phyloP scores from a whole-genome alignment of 805 yeast genomes.

The Ogataea paradorogensis region DNA sequence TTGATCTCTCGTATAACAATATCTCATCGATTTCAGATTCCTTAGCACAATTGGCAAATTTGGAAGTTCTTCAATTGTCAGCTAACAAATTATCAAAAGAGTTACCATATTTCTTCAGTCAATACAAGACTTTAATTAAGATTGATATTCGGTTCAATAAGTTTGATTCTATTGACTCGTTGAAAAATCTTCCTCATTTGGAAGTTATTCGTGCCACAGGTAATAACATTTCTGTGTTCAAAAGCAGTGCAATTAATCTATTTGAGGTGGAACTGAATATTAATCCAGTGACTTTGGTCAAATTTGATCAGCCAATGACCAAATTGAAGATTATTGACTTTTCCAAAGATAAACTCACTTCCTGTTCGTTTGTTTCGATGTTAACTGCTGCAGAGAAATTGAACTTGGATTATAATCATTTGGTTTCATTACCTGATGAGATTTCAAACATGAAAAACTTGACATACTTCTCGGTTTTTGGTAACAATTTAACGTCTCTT shows the following conservation, averaged over 20 bases:
- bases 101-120: slow-evolving; percentile 51
- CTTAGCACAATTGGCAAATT: slow-evolving; percentile 53
- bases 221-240: slow-evolving; percentile 70
- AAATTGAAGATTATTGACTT: slow-evolving; percentile 70
- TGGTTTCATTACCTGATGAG: slow-evolving; percentile 71
- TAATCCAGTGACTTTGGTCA: slow-evolving; percentile 77
- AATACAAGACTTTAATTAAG: slow-evolving; percentile 56
- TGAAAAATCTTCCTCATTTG: slow-evolving; percentile 56
- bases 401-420: slow-evolving; percentile 75
- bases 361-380: slow-evolving; percentile 62
- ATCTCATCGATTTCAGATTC: slow-evolving; percentile 59
- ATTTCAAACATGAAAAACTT: slow-evolving; percentile 58
- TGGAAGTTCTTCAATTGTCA: slow-evolving; percentile 69
- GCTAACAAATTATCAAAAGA: slow-evolving; percentile 61
- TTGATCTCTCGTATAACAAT: slow-evolving; percentile 82
- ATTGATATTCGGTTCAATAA: slow-evolving; percentile 77
- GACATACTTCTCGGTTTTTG: slow-evolving; percentile 63
- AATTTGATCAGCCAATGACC: slow-evolving; percentile 49
- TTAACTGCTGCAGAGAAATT: slow-evolving; percentile 69
- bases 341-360: slow-evolving; percentile 77
- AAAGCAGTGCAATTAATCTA: slow-evolving; percentile 58
- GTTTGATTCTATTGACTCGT: slow-evolving; percentile 48
- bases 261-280: slow-evolving; percentile 71
- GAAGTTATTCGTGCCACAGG: slow-evolving; percentile 75
- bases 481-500: slow-evolving; percentile 68